These are phyloP conservation scores for Chaetomiaceae sp. DNA, from an alignment of 2,329 filamentous ascomycete species.

Conservation along the genomic window DNA sequence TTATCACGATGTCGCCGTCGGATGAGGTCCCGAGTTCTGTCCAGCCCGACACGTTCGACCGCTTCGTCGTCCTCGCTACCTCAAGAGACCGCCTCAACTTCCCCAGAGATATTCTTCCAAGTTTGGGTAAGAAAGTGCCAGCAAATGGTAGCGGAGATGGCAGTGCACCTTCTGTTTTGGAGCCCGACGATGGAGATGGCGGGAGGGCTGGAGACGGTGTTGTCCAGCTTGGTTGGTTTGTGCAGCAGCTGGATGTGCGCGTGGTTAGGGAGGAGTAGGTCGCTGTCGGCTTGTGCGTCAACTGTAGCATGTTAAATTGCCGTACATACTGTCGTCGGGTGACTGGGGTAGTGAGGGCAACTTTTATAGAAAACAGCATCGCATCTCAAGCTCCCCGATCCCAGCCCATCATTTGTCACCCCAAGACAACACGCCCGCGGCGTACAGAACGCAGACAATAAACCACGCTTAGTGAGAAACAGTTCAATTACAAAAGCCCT, in stretches of 20 bases:
- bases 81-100: background rate
- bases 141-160: background rate
- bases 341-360: too few relatives aligned
- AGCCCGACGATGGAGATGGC: background rate
- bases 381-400: background rate
- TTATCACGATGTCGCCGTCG: background rate
- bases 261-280: too few relatives aligned
- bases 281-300: too few relatives aligned
- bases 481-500: conserved; percentile 14
- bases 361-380: too few relatives aligned
- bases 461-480: background rate
- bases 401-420: too few relatives aligned
- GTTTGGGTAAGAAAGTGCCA: background rate
- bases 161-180: too few relatives aligned
- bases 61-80: background rate
- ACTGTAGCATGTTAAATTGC: too few relatives aligned
- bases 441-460: too few relatives aligned
- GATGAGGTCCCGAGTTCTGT: background rate
- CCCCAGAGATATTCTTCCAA: background rate
- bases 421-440: too few relatives aligned
- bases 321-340: too few relatives aligned
- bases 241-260: background rate
- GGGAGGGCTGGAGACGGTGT: too few relatives aligned
- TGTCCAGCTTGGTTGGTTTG: background rate
- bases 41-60: background rate